Evolutionary conservation across 2,329 filamentous ascomycete genomes (phyloP).

Genomic region (Fusarium sp.): DNA sequence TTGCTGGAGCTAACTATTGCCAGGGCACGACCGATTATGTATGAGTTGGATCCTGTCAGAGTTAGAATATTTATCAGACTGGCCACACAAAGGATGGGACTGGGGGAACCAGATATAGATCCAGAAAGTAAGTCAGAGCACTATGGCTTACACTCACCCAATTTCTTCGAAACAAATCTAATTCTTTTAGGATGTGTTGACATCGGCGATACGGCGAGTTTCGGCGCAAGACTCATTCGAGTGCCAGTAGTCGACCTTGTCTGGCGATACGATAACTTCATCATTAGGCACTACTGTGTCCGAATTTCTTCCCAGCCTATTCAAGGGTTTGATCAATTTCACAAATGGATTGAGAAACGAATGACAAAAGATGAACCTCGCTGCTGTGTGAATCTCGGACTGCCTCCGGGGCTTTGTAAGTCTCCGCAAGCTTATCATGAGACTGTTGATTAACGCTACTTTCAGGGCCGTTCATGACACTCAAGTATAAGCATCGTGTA

Average conservation of each 20-base stretch:
- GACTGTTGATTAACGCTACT: rapidly evolving
- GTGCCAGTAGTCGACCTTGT: neutral
- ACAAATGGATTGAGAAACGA: neutral
- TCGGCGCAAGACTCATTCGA: neutral
- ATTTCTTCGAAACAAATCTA: neutral
- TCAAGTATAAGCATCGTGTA: neutral
- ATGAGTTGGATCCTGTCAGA: neutral
- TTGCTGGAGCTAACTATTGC: neutral
- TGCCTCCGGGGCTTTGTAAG: neutral
- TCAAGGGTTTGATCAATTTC: neutral
- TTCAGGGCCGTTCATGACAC: slow-evolving; percentile 5
- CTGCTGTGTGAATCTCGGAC: neutral
- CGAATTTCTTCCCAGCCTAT: neutral
- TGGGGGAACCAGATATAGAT: neutral
- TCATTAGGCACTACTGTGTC: neutral
- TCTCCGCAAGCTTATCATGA: rapidly evolving
- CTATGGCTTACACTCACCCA: neutral
- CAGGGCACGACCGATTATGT: neutral
- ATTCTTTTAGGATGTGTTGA: neutral
- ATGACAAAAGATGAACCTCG: neutral
- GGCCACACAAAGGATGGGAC: neutral
- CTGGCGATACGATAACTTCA: slow-evolving; percentile 1
- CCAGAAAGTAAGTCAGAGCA: neutral
- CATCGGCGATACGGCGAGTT: neutral
- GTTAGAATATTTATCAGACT: neutral